Base-by-base conservation (phyloP, 169 alveolate species). In the Cytauxzoon felis region DNA sequence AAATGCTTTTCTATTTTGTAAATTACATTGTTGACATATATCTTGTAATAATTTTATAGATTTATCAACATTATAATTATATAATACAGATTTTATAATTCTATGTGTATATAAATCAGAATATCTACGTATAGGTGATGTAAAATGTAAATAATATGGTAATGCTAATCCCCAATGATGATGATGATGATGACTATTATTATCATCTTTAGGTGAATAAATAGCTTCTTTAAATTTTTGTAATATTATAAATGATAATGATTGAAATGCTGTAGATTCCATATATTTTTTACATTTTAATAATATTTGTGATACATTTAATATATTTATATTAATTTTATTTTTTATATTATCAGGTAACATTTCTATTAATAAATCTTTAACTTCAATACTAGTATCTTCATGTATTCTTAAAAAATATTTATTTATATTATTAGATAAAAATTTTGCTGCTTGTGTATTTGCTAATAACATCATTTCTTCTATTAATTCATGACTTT, bases 71-170 rank as follows among this genome's bases (percentile, higher is more conserved):
- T 41, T 60, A 33, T 78, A 59, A 26, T 33, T 18, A 32, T 36
- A 30, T 18, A 64, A 38, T 9, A 67, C 62, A 38, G 65, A 40
- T 40, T 59, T 59, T 69, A 95, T 92, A 69, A 96, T 86, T 65
- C 99, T 87, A 70, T 96, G 99, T 16, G 96, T 97, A 41, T 93
- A 73, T 27, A 97, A 91, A 88, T 97, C 99, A 1, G 99, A 97
- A 87, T 97, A 97, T 75, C 99, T 90, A 82, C 99, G 92, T 53
- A 97, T 97, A 2, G 99, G 99, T n/a, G 98, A 94, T 6, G 99
- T 97, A 82, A 96, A 97, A 81, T 97, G 99, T 27, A 98, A 95
- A 76, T 97, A 97, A 29, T 94, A 84, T 38, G 92, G 95, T 56
- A 95, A 93, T 0, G 97, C 98, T 24, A 97, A 83, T 41, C 99